A percentile compares a stretch with the other conserved stretches of the same genome.
Conservation (phyloP, 129 eudicot species). For the Oenanthe sinensis region DNA sequence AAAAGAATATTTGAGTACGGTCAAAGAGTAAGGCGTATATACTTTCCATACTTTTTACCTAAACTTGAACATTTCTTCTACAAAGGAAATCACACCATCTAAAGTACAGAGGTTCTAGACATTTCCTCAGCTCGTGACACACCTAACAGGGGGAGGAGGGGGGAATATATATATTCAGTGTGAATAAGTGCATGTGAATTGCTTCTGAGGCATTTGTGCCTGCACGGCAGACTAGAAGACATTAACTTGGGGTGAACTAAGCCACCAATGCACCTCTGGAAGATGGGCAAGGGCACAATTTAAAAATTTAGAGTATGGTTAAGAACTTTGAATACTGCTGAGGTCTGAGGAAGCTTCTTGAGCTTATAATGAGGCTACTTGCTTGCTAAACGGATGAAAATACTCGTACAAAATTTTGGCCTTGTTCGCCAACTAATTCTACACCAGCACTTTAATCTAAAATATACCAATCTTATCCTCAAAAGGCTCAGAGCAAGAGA, state of each 20-base stretch:
- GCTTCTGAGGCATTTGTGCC: slow-evolving; percentile 17
- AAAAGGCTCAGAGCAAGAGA: slow-evolving; percentile 39
- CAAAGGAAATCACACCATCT: no score
- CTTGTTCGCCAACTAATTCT: slow-evolving; percentile 28
- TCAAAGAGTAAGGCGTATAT: no score
- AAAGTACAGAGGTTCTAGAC: no score
- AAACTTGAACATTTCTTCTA: no score
- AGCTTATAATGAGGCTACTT: slow-evolving; percentile 61
- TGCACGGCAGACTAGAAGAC: slow-evolving; percentile 30
- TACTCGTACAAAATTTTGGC: slow-evolving; percentile 55
- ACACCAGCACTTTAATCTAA: slow-evolving; percentile 39
- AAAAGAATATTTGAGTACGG: no score
- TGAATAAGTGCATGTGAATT: slow-evolving; percentile 7
- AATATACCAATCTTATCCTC: slow-evolving; percentile 40
- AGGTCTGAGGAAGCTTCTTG: slow-evolving; percentile 40
- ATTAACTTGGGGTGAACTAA: no score
- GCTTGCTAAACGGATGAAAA: slow-evolving; percentile 51
- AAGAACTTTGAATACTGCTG: slow-evolving; percentile 53
- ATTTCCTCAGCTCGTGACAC: no score
- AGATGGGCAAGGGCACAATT: no score
- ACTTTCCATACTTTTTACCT: no score
- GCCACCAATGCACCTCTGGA: no score
- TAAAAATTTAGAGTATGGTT: slow-evolving; percentile 26
- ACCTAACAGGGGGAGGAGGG: background rate
- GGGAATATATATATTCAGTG: slow-evolving; percentile 12